phyloP scores from a whole-genome alignment of 2,329 filamentous ascomycete species.

The Penicillium sp. region DNA sequence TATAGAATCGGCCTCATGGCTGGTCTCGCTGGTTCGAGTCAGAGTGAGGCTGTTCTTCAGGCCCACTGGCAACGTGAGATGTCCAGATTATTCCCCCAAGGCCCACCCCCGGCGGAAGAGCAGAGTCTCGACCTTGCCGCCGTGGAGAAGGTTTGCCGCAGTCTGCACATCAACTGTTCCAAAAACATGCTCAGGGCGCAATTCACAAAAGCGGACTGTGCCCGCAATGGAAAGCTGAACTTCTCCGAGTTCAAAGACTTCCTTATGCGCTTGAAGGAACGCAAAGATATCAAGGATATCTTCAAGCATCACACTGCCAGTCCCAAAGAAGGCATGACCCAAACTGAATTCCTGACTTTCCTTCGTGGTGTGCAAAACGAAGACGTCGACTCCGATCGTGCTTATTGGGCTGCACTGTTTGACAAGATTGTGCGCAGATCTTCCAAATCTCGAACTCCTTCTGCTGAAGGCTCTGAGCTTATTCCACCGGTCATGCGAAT shows the following conservation, averaged over 20 bases:
- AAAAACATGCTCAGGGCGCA: conserved; percentile 70
- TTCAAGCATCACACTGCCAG: conserved; percentile 65
- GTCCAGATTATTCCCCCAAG: conserved; percentile 61
- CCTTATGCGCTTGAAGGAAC: conserved; percentile 76
- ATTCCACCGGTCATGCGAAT: conserved; percentile 58
- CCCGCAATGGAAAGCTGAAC: conserved; percentile 66
- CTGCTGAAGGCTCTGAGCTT: conserved; percentile 42
- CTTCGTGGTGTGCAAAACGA: conserved; percentile 73
- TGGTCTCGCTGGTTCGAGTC: conserved; percentile 73
- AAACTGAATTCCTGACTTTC: conserved; percentile 74
- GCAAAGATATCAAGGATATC: conserved; percentile 76
- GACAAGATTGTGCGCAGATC: conserved; percentile 64
- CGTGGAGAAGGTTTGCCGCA: conserved; percentile 81
- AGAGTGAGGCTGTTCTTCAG: conserved; percentile 77
- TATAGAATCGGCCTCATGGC: conserved; percentile 89
- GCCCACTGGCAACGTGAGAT: conserved; percentile 87
- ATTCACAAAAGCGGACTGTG: conserved; percentile 72
- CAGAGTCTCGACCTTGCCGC: conserved; percentile 76
- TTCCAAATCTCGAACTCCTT: conserved; percentile 50
- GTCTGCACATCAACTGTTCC: conserved; percentile 88
- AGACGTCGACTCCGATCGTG: conserved; percentile 66
- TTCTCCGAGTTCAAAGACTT: conserved; percentile 83
- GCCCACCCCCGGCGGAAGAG: conserved; percentile 52
- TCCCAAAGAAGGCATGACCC: conserved; percentile 65
- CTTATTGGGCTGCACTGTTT: conserved; percentile 73